Base-by-base conservation (phyloP, 2,329 filamentous ascomycete genomes). In the Aureobasidium sp. region DNA sequence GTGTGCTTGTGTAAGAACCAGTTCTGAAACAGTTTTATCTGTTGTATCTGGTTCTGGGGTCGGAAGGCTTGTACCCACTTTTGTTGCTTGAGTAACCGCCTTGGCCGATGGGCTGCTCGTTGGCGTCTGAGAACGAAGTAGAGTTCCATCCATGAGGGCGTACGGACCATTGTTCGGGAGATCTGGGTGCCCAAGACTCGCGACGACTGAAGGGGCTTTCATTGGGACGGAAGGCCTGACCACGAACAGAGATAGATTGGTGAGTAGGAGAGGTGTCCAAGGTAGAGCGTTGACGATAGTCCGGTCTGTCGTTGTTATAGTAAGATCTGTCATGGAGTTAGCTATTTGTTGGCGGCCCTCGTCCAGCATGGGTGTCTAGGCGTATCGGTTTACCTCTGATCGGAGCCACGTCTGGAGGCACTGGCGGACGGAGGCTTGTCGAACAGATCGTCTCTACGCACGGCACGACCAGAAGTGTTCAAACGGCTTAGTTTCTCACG, bases 401-500 rank as follows among this genome's bases (percentile, higher is more conserved):
- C 53, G 6, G 53, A 57, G 1, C 8, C 53, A 37, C 40, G 53
- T 57, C 53, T 57, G 37, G 51, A 27, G 31, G 37, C 23, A 40
- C 49, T 27, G 49, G 59, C 40, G 23, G 51, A 61, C 9, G 40
- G 23, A 57, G 51, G 59, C 46, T 45, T 45, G 49, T 55, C 40
- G 19, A 54, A 50, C 8, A 45, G n/a, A 31, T 53, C 47, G 15
- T 46, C 46, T 40, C 33, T 57, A n/a, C 15, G 45, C 23, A 23
- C 62, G 40, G 51, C 59, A 46, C 59, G 57, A 60, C 62, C 62
- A 27, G 51, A 45, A n/a, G 37, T 60, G 45, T 57, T 50, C 17
- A 61, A 57, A 46, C 67, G 66, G 45, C 60, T 62, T 17, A 61
- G 27, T 57, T 68, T 69, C 50, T 65, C 64, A 33, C 21, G 47